Percentiles rank a stretch among this genome's conserved stretches.
Conservation (phyloP, 2,329 filamentous ascomycete genomes). For the Sordariomycetes sp. region DNA sequence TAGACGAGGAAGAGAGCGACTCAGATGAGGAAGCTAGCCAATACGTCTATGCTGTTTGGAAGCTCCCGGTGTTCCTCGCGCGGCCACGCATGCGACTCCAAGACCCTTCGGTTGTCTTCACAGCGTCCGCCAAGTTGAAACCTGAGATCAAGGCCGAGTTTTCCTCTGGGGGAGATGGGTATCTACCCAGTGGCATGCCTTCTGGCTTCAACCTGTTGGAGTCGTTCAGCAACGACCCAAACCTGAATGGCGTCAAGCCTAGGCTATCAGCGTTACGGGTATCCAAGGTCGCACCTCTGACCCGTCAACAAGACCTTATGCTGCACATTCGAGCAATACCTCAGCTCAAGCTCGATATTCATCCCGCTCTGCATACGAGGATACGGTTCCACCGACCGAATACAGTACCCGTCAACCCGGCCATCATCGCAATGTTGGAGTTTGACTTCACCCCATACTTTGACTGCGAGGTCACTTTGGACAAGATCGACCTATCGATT, state of each 20-base stretch:
- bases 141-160: conserved; percentile 27
- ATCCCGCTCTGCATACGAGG: conserved; percentile 62
- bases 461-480: conserved; percentile 55
- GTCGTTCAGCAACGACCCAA: conserved; percentile 58
- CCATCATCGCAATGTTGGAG: conserved; percentile 62
- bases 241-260: conserved; percentile 51
- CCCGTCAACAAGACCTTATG: conserved; percentile 50
- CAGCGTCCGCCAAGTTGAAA: conserved; percentile 50
- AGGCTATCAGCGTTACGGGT: conserved; percentile 66
- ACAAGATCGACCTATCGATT: conserved; percentile 48
- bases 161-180: conserved; percentile 38
- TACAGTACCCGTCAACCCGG: conserved; percentile 45
- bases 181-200: conserved; percentile 60
- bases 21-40: conserved; percentile 17
- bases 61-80: conserved; percentile 45
- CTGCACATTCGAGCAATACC: conserved; percentile 57
- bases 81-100: conserved; percentile 57
- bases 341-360: conserved; percentile 52
- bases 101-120: conserved; percentile 56
- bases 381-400: conserved; percentile 62
- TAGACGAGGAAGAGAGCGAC: conserved; percentile 26
- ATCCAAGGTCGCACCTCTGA: conserved; percentile 62
- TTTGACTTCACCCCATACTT: conserved; percentile 65
- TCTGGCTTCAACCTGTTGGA: conserved; percentile 70
- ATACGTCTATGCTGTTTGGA: conserved; percentile 50